Evolutionary conservation across 1,284 basidiomycete species (phyloP).

Genomic region (Fomitiporia mediterranea): DNA sequence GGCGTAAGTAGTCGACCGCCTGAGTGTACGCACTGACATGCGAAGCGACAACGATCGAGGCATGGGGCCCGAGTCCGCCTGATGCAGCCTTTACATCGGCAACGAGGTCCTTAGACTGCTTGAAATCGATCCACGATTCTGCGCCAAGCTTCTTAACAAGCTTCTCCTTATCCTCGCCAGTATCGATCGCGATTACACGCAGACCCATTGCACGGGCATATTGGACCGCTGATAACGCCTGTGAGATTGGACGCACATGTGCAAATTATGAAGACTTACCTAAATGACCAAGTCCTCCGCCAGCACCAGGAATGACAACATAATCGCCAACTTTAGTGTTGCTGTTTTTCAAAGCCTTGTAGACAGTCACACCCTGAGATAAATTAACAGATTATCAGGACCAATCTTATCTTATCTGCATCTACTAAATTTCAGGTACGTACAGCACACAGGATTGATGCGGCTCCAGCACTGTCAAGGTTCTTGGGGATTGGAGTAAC

Average conservation of each 20-base stretch:
- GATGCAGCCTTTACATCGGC: conserved; percentile 50
- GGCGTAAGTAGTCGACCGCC: conserved; percentile 58
- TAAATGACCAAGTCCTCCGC: conserved; percentile 56
- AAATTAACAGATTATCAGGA: neutral
- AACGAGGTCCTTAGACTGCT: conserved; percentile 43
- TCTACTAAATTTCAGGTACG: conserved; percentile 20
- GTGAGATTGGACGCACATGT: neutral
- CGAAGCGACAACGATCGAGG: conserved; percentile 52
- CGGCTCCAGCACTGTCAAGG: conserved; percentile 53
- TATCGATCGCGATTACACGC: conserved; percentile 68
- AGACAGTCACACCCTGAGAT: conserved; percentile 57
- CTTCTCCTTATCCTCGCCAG: conserved; percentile 58
- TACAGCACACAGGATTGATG: conserved; percentile 66
- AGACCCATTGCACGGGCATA: conserved; percentile 64
- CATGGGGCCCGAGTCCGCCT: conserved; percentile 64
- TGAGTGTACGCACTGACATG: conserved; percentile 55
- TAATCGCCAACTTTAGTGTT: conserved; percentile 54
- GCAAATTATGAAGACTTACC: conserved; percentile 32
- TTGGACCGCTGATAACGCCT: conserved; percentile 42
- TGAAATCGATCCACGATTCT: conserved; percentile 70
- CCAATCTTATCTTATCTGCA: conserved; percentile 13
- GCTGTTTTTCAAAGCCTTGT: conserved; percentile 62
- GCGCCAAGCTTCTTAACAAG: conserved; percentile 60
- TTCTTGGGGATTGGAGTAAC: conserved; percentile 60
- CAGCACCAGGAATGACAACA: conserved; percentile 67